phyloP scores from a whole-genome alignment of 371 early-diverging fungal species.

The Circinella umbellata region DNA sequence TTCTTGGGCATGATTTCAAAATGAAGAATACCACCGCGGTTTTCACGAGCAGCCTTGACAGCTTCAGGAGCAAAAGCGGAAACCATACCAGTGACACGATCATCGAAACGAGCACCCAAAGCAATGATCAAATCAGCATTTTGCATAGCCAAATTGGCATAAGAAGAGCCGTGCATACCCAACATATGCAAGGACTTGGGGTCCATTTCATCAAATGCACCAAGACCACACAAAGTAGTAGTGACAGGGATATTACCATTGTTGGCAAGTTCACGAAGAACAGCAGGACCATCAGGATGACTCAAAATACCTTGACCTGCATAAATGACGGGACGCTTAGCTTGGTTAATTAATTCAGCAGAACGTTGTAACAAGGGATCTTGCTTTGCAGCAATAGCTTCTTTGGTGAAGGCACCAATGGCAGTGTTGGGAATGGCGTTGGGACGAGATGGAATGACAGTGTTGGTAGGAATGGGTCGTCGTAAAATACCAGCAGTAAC shows the following conservation, averaged over 20 bases:
- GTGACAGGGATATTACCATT: slow-evolving; percentile 94
- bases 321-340: slow-evolving; percentile 93
- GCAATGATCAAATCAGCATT: slow-evolving; percentile 93
- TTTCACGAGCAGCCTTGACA: slow-evolving; percentile 82
- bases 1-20: slow-evolving; percentile 99
- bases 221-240: slow-evolving; percentile 92
- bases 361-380: slow-evolving; percentile 61
- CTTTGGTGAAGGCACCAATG: slow-evolving; percentile 46
- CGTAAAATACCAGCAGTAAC: slow-evolving; percentile 90
- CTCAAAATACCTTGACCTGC: slow-evolving; percentile 93
- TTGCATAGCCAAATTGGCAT: slow-evolving; percentile 97
- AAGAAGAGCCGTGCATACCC: slow-evolving; percentile 98
- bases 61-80: slow-evolving; percentile 92
- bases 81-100: slow-evolving; percentile 95
- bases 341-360: slow-evolving; percentile 85
- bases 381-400: slow-evolving; percentile 55
- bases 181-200: slow-evolving; percentile 94
- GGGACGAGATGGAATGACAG: slow-evolving; percentile 69
- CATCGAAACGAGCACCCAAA: slow-evolving; percentile 98
- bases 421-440: slow-evolving; percentile 57
- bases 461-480: slow-evolving; percentile 79
- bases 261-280: slow-evolving; percentile 81
- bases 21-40: slow-evolving; percentile 95
- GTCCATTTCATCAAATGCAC: slow-evolving; percentile 91
- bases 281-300: slow-evolving; percentile 80